phyloP scores from a whole-genome alignment of 2,329 filamentous ascomycete species.

The Fusarium caatingaense region DNA sequence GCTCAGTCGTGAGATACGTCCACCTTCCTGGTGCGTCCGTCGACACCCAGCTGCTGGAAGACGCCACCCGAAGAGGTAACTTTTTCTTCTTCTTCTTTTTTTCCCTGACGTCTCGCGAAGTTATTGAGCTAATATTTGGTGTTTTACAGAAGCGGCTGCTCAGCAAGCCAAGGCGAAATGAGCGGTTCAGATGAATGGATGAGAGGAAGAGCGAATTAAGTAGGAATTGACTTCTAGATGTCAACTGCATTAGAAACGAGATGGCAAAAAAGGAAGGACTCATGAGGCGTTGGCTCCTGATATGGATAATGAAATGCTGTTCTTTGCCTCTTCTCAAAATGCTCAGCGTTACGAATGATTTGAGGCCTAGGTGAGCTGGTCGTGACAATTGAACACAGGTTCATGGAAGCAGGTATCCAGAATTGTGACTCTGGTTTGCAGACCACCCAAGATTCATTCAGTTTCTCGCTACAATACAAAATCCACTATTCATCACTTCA shows the following conservation, averaged over 20 bases:
- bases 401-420: background rate
- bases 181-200: constrained; percentile 27
- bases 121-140: constrained; percentile 9
- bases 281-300: constrained; percentile 46
- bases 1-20: constrained; percentile 92
- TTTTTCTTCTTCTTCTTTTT: background rate
- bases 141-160: constrained; percentile 63
- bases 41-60: constrained; percentile 87
- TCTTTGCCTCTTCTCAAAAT: constrained; percentile 23
- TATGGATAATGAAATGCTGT: constrained; percentile 46
- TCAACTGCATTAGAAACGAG: constrained; percentile 33
- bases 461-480: background rate
- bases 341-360: background rate
- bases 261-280: constrained; percentile 34
- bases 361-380: background rate
- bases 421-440: background rate
- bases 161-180: constrained; percentile 68
- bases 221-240: constrained; percentile 15
- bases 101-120: background rate
- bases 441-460: background rate
- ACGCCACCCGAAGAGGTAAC: constrained; percentile 87
- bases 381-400: background rate
- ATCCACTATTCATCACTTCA: constrained; percentile 1
- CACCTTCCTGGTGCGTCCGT: constrained; percentile 86
- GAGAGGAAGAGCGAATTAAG: constrained; percentile 11